Evolutionary conservation across 1,284 basidiomycete genomes (phyloP).

Genomic region (Boletus albobrunnescens): DNA sequence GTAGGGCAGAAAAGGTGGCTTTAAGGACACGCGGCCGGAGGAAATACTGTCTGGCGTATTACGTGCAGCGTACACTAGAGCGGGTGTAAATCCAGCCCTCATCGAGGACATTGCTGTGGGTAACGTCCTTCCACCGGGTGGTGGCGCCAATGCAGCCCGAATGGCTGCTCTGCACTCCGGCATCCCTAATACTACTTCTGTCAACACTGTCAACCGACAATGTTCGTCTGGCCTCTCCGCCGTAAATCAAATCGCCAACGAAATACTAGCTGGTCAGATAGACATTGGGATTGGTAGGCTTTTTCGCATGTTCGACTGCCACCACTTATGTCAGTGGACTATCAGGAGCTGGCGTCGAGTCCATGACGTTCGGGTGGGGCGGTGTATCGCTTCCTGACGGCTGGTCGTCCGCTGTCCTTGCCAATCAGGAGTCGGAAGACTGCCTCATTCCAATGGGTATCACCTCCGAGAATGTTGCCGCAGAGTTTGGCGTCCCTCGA

Average conservation of each 20-base stretch:
- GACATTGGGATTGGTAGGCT: constrained; percentile 85
- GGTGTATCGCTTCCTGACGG: constrained; percentile 66
- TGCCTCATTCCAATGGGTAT: constrained; percentile 96
- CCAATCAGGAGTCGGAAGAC: constrained; percentile 81
- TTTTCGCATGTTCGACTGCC: constrained; percentile 8
- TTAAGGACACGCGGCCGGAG: constrained; percentile 91
- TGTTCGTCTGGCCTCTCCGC: constrained; percentile 92
- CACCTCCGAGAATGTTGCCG: constrained; percentile 94
- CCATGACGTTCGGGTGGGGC: constrained; percentile 88
- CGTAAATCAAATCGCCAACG: constrained; percentile 87
- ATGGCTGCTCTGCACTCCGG: constrained; percentile 94
- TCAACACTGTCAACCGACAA: constrained; percentile 93
- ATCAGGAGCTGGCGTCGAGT: constrained; percentile 89
- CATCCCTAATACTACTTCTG: constrained; percentile 75
- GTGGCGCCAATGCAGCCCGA: constrained; percentile 86
- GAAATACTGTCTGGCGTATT: constrained; percentile 85
- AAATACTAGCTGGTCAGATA: constrained; percentile 81
- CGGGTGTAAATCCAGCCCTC: constrained; percentile 71
- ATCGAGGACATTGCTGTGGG: constrained; percentile 91
- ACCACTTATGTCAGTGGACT: constrained; percentile 7
- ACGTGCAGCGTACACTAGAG: constrained; percentile 63
- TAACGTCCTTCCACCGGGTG: constrained; percentile 90
- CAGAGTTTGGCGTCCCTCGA: constrained; percentile 72
- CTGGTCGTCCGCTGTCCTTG: constrained; percentile 78
- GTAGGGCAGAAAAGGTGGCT: constrained; percentile 85